Base-by-base conservation (phyloP, 2,329 filamentous ascomycete genomes). In the Ascochyta koolunga region DNA sequence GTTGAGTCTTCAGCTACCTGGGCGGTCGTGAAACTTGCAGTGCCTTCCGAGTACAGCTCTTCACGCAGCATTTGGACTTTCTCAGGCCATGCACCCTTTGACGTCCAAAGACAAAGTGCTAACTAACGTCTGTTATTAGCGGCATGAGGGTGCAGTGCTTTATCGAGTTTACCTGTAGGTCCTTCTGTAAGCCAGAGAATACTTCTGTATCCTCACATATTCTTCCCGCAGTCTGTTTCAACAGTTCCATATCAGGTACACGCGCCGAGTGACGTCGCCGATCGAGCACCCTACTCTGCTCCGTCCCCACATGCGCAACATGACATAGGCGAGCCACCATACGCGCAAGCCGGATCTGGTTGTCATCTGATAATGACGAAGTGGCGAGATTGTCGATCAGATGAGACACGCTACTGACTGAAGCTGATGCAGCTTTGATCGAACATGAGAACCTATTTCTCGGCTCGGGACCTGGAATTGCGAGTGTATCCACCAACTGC, bases 61-160 rank as follows among this genome's bases (percentile, higher is more conserved):
- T 56, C 52, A 7, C 68, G 65, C 10, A 70, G 32, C 13, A 61
- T 58, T 19, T 60, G 49, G 8, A 72, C 54, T 15, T 64, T 58
- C 13, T 48, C 35, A 16, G 70, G 62, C 70, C 70, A 71, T 21
- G 56, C 35, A 39, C 60, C 65, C 13, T 64, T 61, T 6, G 55
- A 51, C 1, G 67, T 72, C 70, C 70, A 75, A 29, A 75, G 56
- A 50, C 70, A 73, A 13, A 75, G 54, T 4, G 68, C 63, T 43
- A 71, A 61, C 71, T 75, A 41, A 7, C 4, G 4, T 9, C 15
- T n/a, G 29, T 70, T 29, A 66, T 70, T 29, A 66, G 56, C 33
- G 10, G 25, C 5, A 16, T 29, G n/a, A 7, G 5, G 27, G 2
- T 15, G 27, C 9, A 27, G 31, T 24, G 8, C 4, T 19, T 5